Base-by-base conservation (phyloP, 805 yeast species). In the Candida coleopterorum region DNA sequence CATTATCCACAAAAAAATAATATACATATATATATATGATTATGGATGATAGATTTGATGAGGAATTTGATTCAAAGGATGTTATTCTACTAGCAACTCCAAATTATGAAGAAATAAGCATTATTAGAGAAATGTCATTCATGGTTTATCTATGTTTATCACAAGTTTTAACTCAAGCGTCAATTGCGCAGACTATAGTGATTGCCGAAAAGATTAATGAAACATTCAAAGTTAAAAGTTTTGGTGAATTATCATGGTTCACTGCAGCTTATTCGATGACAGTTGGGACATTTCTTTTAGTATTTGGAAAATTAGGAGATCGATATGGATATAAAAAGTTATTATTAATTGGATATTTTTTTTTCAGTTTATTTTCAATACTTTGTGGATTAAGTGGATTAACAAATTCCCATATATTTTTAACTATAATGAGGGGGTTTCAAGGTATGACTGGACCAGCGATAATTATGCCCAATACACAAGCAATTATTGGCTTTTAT, bases 211-310 rank as follows among this genome's bases (percentile, higher is more conserved):
- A 40, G 4, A 49, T 62, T 4, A 57, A 50, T 9, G 31, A 36
- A 9, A 47, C 50, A 9, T 60, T 60, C 33, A 46, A 44, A 2
- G 62, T 60, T 4, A 46, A 32, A 15, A 50, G 45, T 31, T 48
- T 56, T 1, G 64, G 68, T 3, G 60, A 59, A 34, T 45, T 54
- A 8, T 50, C 64, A 6, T 62, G 68, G 67, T 61, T 62, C 35
- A 42, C 62, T 0, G 62, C 65, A 1, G 46, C 63, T 1, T 60
- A 49, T 29, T 55, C 66, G 3, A 45, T 62, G 29, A 58, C 63
- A 1, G 64, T 58, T 12, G 68, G 68, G 11, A 60, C 67, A 2
- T 62, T 62, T 35, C 61, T 61, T 31, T 43, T 61, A 10, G 47
- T 57, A 1, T 49, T 58, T 2, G 68, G 68, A 2, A 48, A 64